phyloP scores from a whole-genome alignment of 345 rosid species.

The Syzygium oleosum region DNA sequence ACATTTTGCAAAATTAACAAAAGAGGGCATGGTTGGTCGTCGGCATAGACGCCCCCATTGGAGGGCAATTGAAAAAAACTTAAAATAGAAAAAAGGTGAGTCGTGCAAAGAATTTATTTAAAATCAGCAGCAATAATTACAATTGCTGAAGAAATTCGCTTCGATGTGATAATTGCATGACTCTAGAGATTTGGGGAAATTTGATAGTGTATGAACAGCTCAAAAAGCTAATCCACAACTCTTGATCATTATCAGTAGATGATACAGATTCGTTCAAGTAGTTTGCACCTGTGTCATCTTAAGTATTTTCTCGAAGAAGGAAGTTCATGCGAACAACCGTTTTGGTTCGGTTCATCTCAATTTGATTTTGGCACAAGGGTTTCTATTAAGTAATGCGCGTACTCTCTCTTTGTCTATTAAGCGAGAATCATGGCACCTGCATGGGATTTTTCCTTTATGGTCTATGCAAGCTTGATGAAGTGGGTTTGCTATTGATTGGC shows the following conservation, averaged over 20 bases:
- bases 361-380: not conserved
- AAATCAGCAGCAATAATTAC: not conserved
- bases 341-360: not conserved
- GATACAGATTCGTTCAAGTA: not conserved
- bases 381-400: not conserved
- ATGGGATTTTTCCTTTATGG: not conserved
- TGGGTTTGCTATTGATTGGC: not conserved
- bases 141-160: not conserved
- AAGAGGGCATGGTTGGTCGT: not conserved
- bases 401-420: not conserved
- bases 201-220: not conserved
- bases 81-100: not conserved
- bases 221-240: not conserved
- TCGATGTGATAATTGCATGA: not conserved
- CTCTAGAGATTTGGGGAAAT: not conserved
- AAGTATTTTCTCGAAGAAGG: not conserved
- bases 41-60: not conserved
- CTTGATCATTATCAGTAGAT: not conserved
- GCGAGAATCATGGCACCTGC: not conserved
- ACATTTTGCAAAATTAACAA: not conserved
- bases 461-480: not conserved
- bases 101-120: not conserved
- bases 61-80: not conserved
- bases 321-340: not conserved
- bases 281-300: not conserved